Evolutionary conservation across 176 grass and related monocot genomes (phyloP).

Genomic region (Zoysia pacifica): DNA sequence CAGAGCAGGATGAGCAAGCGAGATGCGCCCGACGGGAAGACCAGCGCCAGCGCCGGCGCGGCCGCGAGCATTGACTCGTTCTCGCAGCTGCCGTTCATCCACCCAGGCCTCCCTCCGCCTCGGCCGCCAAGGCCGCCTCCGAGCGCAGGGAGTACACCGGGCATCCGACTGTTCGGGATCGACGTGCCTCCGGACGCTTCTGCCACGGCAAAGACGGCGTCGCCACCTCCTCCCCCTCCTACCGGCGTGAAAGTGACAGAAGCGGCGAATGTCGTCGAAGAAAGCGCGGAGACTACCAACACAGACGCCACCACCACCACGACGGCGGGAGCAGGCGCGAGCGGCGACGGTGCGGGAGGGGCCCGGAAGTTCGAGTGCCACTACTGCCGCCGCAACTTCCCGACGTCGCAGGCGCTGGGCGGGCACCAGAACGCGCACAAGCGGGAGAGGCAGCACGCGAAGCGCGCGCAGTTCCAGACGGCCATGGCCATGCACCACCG

Average conservation of each 20-base stretch:
- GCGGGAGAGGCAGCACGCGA: constrained; percentile 75
- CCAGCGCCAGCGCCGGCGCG: background rate
- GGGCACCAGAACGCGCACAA: constrained; percentile 95
- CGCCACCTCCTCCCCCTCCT: background rate
- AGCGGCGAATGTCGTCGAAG: background rate
- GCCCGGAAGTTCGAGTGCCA: constrained; percentile 80
- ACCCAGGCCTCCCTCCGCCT: background rate
- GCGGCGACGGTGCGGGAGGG: background rate
- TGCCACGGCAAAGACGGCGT: background rate
- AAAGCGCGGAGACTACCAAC: constrained; percentile 19
- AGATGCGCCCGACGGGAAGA: constrained; percentile 40
- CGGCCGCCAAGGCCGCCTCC: background rate
- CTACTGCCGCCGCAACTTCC: constrained; percentile 89
- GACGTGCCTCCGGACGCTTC: constrained; percentile 53
- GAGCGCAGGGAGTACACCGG: background rate
- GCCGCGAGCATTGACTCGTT: constrained; percentile 65
- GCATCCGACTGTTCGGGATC: constrained; percentile 77
- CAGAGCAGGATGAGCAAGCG: constrained; percentile 56
- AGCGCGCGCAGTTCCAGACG: constrained; percentile 71
- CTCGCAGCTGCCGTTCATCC: constrained; percentile 75
- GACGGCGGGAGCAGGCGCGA: background rate
- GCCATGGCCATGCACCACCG: constrained; percentile 47
- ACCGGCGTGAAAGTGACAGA: constrained; percentile 5
- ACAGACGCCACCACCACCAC: background rate
- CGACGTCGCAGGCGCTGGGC: constrained; percentile 81